A percentile compares a stretch with the other conserved stretches of the same genome.
These are phyloP conservation scores for Clavispora vitiphila DNA, from an alignment of 805 yeast genomes.

Conservation along the genomic window DNA sequence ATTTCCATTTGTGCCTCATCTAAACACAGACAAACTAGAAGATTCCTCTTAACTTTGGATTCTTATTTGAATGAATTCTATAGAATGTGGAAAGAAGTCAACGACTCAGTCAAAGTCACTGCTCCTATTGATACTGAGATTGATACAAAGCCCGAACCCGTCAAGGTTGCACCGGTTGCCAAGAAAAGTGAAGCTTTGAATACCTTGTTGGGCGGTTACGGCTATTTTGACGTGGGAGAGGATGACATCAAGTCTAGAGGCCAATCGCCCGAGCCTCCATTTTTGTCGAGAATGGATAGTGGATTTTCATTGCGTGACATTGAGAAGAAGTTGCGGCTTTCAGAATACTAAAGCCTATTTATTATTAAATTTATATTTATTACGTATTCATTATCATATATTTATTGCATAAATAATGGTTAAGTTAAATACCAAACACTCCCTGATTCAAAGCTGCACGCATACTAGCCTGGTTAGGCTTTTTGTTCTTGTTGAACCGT, in stretches of 20 bases:
- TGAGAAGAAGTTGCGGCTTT: constrained; percentile 58
- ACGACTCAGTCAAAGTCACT: constrained; percentile 10
- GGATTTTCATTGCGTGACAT: constrained; percentile 48
- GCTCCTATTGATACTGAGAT: constrained; percentile 24
- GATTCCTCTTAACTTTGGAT: constrained; percentile 50
- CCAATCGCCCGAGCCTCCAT: constrained; percentile 52
- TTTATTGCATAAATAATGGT: not conserved
- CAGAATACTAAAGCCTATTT: constrained; percentile 44
- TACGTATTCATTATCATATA: not conserved
- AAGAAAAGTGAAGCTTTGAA: constrained; percentile 15
- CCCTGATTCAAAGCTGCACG: constrained; percentile 64
- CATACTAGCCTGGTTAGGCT: constrained; percentile 49
- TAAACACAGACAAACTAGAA: constrained; percentile 55
- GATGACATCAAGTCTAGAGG: constrained; percentile 51
- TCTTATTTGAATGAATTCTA: constrained; percentile 46
- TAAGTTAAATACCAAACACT: constrained; percentile 55
- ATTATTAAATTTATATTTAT: not conserved
- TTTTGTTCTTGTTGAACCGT: constrained; percentile 35
- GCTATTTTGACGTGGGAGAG: constrained; percentile 56
- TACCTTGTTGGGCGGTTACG: constrained; percentile 52
- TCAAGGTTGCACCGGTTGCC: not conserved
- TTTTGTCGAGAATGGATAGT: constrained; percentile 32
- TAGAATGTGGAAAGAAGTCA: constrained; percentile 25
- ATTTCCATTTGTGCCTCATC: constrained; percentile 52
- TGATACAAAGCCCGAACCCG: constrained; percentile 2